Conservation (phyloP, 495 filamentous ascomycete species). For the Acidomyces sp. region DNA sequence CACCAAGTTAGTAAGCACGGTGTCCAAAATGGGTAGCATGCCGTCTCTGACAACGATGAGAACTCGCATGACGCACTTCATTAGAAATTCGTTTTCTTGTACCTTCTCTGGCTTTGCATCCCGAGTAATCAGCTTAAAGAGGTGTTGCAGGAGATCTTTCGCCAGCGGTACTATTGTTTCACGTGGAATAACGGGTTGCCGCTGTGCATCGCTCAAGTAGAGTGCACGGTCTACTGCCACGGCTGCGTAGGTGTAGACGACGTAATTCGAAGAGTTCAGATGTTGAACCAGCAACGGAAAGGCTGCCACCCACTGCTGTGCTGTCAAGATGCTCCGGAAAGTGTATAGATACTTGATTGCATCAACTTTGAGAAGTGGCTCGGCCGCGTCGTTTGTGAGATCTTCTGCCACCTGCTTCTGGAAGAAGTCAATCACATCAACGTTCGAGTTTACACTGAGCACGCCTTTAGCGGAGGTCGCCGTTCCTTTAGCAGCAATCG, state of each 20-base stretch:
- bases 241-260: conserved; percentile 92
- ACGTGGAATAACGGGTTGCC: conserved; percentile 60
- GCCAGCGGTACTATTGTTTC: conserved; percentile 62
- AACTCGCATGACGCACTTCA: conserved; percentile 96
- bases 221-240: conserved; percentile 86
- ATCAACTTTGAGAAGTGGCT: conserved; percentile 88
- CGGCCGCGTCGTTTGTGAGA: conserved; percentile 51
- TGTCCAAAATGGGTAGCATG: conserved; percentile 53
- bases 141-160: conserved; percentile 73
- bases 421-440: conserved; percentile 83
- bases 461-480: conserved; percentile 78
- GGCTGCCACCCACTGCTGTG: conserved; percentile 73
- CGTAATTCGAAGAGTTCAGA: conserved; percentile 72
- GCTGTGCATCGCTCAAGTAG: conserved; percentile 58
- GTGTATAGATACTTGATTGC: conserved; percentile 94
- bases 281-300: conserved; percentile 86
- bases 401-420: conserved; percentile 76
- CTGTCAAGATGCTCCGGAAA: conserved; percentile 81
- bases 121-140: conserved; percentile 81
- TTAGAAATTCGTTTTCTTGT: conserved; percentile 97
- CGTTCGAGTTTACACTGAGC: conserved; percentile 66
- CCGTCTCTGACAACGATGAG: conserved; percentile 81
- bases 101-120: conserved; percentile 75
- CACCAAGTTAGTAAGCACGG: conserved; percentile 62
- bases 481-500: conserved; percentile 81